Evolutionary conservation across 2,329 filamentous ascomycete genomes (phyloP).

Genomic region (Magnaporthiopsis incrustans): DNA sequence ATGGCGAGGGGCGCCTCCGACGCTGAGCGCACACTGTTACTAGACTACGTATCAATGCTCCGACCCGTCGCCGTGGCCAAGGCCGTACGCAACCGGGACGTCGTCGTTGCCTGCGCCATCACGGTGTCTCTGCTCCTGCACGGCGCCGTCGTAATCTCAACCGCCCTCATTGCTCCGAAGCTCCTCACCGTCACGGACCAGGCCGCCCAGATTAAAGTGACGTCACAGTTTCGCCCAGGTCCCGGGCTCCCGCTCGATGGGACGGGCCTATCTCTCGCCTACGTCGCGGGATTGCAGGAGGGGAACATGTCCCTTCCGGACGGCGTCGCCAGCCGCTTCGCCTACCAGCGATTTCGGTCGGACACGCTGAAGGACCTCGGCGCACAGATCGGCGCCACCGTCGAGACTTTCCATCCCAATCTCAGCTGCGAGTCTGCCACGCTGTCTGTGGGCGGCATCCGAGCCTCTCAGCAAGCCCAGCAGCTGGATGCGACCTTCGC

Average conservation of each 20-base stretch:
- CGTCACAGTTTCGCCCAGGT: slow-evolving; percentile 22
- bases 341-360: slow-evolving; percentile 26
- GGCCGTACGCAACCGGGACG: slow-evolving; percentile 26
- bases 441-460: slow-evolving; percentile 18
- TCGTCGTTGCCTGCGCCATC: slow-evolving; percentile 21
- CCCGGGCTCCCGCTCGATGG: slow-evolving; percentile 16
- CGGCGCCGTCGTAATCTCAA: slow-evolving; percentile 25
- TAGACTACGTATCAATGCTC: slow-evolving; percentile 25
- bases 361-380: slow-evolving; percentile 10
- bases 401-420: slow-evolving; percentile 25
- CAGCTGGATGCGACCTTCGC: slow-evolving; percentile 23
- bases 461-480: slow-evolving; percentile 13
- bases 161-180: slow-evolving; percentile 26
- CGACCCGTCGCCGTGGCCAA: slow-evolving; percentile 20
- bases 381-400: slow-evolving; percentile 21
- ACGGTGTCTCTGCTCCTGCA: slow-evolving; percentile 23
- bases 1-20: slow-evolving; percentile 21
- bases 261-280: slow-evolving; percentile 23
- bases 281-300: slow-evolving; percentile 24
- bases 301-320: slow-evolving; percentile 20
- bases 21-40: slow-evolving; percentile 24
- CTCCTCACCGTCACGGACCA: slow-evolving; percentile 19
- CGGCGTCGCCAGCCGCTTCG: slow-evolving; percentile 24
- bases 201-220: slow-evolving; percentile 18
- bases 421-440: slow-evolving; percentile 25